phyloP scores from a whole-genome alignment of 1,284 basidiomycete genomes.

The Coniferiporia weirii region DNA sequence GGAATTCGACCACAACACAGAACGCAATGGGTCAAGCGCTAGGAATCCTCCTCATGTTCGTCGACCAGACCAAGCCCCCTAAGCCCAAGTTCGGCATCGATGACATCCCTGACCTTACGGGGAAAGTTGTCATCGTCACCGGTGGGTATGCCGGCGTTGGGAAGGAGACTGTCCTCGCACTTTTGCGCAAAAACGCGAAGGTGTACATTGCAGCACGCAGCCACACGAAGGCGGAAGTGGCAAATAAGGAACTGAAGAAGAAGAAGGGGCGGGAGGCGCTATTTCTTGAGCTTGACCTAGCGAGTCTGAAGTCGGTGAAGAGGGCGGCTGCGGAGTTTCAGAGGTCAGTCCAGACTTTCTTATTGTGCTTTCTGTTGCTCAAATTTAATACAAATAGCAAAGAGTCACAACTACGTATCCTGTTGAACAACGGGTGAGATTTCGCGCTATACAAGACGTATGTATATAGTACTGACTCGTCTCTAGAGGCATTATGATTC shows the following conservation, averaged over 20 bases:
- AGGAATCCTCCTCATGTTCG: not conserved
- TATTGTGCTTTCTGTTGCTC: slow-evolving; percentile 9
- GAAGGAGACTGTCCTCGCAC: slow-evolving; percentile 26
- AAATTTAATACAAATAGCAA: not conserved
- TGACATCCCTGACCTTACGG: slow-evolving; percentile 46
- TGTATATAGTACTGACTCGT: not conserved
- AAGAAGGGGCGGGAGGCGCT: slow-evolving; percentile 33
- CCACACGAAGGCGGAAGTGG: slow-evolving; percentile 9
- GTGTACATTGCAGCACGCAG: slow-evolving; percentile 16
- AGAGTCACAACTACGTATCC: slow-evolving; percentile 13
- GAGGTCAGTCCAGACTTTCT: slow-evolving; percentile 24
- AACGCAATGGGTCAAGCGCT: too few species aligned
- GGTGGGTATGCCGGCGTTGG: slow-evolving; percentile 34
- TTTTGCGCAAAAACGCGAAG: slow-evolving; percentile 13
- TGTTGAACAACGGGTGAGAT: slow-evolving; percentile 33
- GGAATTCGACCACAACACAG: too few species aligned
- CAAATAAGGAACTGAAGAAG: slow-evolving; percentile 27
- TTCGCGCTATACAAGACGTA: not conserved
- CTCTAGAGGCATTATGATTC: slow-evolving; percentile 51
- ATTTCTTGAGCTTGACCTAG: slow-evolving; percentile 46
- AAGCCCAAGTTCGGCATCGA: slow-evolving; percentile 37
- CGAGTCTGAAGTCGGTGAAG: slow-evolving; percentile 39
- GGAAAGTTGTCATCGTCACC: slow-evolving; percentile 25
- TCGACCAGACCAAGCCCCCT: slow-evolving; percentile 29
- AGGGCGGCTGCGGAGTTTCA: slow-evolving; percentile 35